These are phyloP conservation scores for Cladophialophora immunda DNA, from an alignment of 2,329 filamentous ascomycete genomes.

Conservation along the genomic window DNA sequence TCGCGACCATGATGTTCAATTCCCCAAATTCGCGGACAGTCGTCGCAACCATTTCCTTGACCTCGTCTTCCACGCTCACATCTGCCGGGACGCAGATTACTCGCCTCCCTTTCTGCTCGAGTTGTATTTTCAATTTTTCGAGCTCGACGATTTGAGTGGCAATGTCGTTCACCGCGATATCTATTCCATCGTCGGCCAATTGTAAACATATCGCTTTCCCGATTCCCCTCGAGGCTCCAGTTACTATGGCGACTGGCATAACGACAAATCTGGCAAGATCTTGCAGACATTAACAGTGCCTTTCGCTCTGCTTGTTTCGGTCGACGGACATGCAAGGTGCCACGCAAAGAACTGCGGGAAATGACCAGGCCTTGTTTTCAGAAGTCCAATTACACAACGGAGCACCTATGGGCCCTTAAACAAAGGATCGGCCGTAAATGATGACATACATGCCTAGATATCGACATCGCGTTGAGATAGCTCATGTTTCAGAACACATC, in stretches of 20 bases:
- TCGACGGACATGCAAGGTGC: too few relatives aligned
- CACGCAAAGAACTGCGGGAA: too few relatives aligned
- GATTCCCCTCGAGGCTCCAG: constrained; percentile 65
- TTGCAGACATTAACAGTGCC: too few relatives aligned
- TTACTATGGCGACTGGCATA: constrained; percentile 51
- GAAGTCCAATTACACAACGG: too few relatives aligned
- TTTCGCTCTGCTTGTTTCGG: too few relatives aligned
- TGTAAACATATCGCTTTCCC: constrained; percentile 61
- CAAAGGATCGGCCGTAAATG: too few relatives aligned
- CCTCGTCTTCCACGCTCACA: constrained; percentile 64
- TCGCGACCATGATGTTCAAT: constrained; percentile 62
- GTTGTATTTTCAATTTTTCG: constrained; percentile 9
- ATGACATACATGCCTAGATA: too few relatives aligned
- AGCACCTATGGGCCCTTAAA: too few relatives aligned
- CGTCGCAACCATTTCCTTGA: constrained; percentile 61
- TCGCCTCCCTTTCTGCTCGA: constrained; percentile 14
- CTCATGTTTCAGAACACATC: too few relatives aligned
- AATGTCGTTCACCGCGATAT: constrained; percentile 48
- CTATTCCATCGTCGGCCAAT: constrained; percentile 63
- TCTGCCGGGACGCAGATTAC: constrained; percentile 66
- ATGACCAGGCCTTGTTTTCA: too few relatives aligned
- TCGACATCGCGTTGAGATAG: too few relatives aligned
- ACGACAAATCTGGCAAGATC: too few relatives aligned
- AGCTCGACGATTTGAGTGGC: constrained; percentile 4
- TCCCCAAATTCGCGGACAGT: constrained; percentile 64